Conservation (phyloP, 140 eudicot genomes). For the Ambrosia hybrid region DNA sequence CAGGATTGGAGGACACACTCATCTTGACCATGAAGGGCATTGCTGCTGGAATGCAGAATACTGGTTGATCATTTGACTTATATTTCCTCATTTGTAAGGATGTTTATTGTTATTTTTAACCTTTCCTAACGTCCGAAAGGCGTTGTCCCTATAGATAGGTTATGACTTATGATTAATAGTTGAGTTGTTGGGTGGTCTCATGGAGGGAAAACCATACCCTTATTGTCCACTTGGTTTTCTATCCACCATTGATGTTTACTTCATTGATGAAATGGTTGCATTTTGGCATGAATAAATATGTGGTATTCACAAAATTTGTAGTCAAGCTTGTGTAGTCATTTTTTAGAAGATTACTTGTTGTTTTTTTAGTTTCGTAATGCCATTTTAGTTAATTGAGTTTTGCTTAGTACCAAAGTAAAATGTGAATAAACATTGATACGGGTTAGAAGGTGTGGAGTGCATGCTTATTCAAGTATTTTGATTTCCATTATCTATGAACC, state of each 20-base stretch:
- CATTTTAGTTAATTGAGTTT: too few species aligned
- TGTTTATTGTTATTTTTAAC: conserved; percentile 11
- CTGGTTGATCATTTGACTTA: conserved; percentile 50
- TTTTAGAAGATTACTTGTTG: too few species aligned
- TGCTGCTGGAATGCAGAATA: conserved; percentile 99
- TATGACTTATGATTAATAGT: neutral
- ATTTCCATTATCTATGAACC: too few species aligned
- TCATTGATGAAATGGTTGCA: conserved; percentile 12
- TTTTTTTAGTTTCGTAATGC: too few species aligned
- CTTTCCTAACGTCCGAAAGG: conserved; percentile 9
- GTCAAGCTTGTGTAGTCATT: neutral
- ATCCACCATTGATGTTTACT: conserved; percentile 15
- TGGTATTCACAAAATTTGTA: neutral
- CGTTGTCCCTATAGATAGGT: conserved; percentile 31
- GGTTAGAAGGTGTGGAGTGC: too few species aligned
- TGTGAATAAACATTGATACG: too few species aligned
- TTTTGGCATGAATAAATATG: conserved; percentile 10
- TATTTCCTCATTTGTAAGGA: neutral
- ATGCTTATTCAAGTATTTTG: too few species aligned
- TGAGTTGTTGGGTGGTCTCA: conserved; percentile 18
- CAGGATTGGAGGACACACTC: conserved; percentile 99
- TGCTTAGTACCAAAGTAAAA: too few species aligned
- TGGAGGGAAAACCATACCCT: neutral
- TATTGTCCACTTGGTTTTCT: neutral
- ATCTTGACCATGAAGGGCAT: conserved; percentile 98